A percentile compares a stretch with the other conserved stretches of the same genome.
Evolutionary conservation across 257 asterid genomes (phyloP).

Genomic region (Solanum chilense): DNA sequence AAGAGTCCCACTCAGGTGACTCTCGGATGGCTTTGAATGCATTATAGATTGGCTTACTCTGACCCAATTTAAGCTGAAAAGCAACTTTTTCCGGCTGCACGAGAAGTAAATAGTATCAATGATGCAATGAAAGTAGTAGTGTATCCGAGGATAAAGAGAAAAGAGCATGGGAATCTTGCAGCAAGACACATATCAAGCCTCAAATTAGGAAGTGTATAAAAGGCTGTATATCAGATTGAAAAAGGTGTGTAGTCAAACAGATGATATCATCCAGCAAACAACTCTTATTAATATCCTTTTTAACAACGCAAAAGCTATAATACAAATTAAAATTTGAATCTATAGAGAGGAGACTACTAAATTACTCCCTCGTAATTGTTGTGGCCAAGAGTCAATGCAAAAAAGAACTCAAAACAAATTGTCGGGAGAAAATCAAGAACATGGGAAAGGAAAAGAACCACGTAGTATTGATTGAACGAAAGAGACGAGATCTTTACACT

Average conservation of each 20-base stretch:
- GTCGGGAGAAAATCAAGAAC: neutral
- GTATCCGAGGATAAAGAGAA: neutral
- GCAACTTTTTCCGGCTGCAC: constrained; percentile 92
- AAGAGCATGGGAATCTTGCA: neutral
- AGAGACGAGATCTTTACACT: neutral
- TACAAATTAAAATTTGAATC: neutral
- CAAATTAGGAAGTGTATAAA: neutral
- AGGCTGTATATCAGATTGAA: neutral
- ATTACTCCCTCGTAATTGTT: neutral
- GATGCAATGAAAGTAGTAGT: neutral
- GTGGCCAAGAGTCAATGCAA: neutral
- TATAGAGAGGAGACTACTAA: neutral
- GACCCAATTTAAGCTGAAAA: constrained; percentile 73
- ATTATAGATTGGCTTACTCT: constrained; percentile 86
- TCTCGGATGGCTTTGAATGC: constrained; percentile 80
- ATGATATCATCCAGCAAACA: neutral
- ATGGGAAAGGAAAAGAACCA: neutral
- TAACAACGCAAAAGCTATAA: neutral
- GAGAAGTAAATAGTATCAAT: neutral
- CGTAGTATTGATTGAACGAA: neutral
- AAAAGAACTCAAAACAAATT: neutral
- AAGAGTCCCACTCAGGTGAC: constrained; percentile 65
- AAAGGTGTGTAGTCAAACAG: neutral
- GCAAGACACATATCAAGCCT: neutral
- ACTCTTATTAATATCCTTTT: neutral